Evolutionary conservation across 345 rosid species (phyloP), one percentile per base, ranked within the genome.

Genomic region (Carallia brachiata): DNA sequence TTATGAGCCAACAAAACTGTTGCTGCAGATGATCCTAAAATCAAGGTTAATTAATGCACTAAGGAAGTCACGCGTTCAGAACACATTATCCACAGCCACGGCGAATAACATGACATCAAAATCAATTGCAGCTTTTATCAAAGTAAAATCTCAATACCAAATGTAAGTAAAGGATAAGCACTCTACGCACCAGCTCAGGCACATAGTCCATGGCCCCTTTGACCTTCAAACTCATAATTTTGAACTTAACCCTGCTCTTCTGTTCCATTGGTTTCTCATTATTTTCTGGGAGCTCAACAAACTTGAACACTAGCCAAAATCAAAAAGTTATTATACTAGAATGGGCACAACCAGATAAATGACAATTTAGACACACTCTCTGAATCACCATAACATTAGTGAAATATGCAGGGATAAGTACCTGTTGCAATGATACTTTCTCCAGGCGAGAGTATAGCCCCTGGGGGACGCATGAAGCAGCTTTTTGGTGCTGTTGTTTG

Each of bases 391-490:
- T 28, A 32, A 36, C 36, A 58, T 48, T 13, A 30, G n/a, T 30
- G 40, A 18, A 52, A 31, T 4, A 55, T 47, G 61, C 16, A 44
- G 19, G 39, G 18, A 31, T 15, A 7, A 56, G 63, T 86, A 96
- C 98, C 99, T 44, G 97, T 96, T 6, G 97, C 98, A 4, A 92
- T 79, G 65, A 96, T 68, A 75, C 87, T 87, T 81, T 96, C 97
- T 23, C 98, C 90, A 28, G 99, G 98, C 63, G 95, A 78, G 80
- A 96, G 98, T 80, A 96, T 80, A 52, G 95, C 97, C 44, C 96
- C 99, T 0, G 98, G 97, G 40, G 99, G 99, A 53, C 99, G 97
- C 99, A 96, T 96, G 82, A 90, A 96, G 78, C 99, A 96, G 84
- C 99, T 96, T 80, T 96, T 96, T 0, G 98, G 99, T 27, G 91